A percentile compares a stretch with the other conserved stretches of the same genome.
Evolutionary conservation across 768 basidiomycete genomes (phyloP).

Genomic region (Pisolithus sp.): DNA sequence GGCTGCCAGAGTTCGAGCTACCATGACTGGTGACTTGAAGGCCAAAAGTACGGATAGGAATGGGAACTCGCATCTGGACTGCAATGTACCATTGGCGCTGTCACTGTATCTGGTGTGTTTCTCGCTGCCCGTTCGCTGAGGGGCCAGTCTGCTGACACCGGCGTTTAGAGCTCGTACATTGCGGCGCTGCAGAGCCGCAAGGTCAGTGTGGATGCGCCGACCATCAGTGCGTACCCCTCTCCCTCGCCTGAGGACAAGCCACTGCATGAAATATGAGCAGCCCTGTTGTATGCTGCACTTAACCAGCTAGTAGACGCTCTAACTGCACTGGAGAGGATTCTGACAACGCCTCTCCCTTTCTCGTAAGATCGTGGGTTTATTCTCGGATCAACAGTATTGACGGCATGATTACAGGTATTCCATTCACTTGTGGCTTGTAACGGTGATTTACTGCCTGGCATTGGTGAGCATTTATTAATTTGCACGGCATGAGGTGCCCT

Average conservation of each 20-base stretch:
- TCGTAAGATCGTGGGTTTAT: constrained; percentile 37
- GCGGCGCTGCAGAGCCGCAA: constrained; percentile 53
- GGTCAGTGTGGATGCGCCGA: constrained; percentile 46
- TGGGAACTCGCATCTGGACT: background rate
- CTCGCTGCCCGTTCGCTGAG: background rate
- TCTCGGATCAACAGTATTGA: background rate
- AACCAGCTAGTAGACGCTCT: constrained; percentile 57
- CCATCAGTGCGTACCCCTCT: constrained; percentile 41
- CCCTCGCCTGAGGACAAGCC: background rate
- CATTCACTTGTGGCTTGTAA: constrained; percentile 63
- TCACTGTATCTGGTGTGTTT: constrained; percentile 55
- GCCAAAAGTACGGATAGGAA: constrained; percentile 23
- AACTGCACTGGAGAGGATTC: constrained; percentile 64
- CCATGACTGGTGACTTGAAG: constrained; percentile 31
- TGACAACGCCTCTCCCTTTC: constrained; percentile 73
- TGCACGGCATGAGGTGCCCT: background rate
- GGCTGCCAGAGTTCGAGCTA: constrained; percentile 49
- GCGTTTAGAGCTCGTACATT: constrained; percentile 63
- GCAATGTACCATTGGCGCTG: constrained; percentile 65
- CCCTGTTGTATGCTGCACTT: constrained; percentile 40
- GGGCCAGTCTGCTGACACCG: background rate
- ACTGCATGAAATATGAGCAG: constrained; percentile 24
- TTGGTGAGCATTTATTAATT: constrained; percentile 33
- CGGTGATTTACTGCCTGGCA: constrained; percentile 51
- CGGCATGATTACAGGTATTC: constrained; percentile 43